phyloP scores from a whole-genome alignment of 257 asterid species.

The Nyctanthes arbortristis region DNA sequence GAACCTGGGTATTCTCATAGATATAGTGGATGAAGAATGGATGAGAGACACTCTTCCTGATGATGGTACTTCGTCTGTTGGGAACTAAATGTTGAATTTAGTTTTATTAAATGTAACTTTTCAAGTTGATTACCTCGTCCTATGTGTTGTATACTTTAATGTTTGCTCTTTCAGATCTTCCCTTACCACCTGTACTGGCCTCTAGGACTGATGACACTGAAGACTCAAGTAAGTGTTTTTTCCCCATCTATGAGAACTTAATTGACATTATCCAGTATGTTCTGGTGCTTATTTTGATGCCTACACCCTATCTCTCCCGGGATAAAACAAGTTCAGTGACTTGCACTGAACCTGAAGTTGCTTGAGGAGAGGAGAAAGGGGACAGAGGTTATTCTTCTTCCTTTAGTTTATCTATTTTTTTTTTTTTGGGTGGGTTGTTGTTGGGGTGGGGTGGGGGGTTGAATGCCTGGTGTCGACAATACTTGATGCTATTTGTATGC shows the following conservation, averaged over 20 bases:
- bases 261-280: background rate
- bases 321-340: background rate
- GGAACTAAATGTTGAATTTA: background rate
- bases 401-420: too few relatives aligned
- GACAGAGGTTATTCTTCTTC: too few relatives aligned
- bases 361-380: background rate
- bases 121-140: background rate
- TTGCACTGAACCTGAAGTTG: background rate
- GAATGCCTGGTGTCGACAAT: background rate
- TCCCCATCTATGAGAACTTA: background rate
- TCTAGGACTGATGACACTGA: conserved; percentile 67
- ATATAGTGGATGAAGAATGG: conserved; percentile 86
- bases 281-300: background rate
- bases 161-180: conserved; percentile 51
- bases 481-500: background rate
- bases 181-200: conserved; percentile 58
- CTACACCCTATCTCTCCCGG: background rate
- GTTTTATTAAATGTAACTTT: background rate
- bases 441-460: background rate
- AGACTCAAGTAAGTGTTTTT: conserved; percentile 56
- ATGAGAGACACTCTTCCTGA: conserved; percentile 77
- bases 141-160: background rate
- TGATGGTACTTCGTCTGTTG: conserved; percentile 46
- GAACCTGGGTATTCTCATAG: conserved; percentile 65
- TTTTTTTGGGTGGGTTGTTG: too few relatives aligned